phyloP scores from a whole-genome alignment of 192 early-diverging fungal genomes.

The Umbelopsis sp. region DNA sequence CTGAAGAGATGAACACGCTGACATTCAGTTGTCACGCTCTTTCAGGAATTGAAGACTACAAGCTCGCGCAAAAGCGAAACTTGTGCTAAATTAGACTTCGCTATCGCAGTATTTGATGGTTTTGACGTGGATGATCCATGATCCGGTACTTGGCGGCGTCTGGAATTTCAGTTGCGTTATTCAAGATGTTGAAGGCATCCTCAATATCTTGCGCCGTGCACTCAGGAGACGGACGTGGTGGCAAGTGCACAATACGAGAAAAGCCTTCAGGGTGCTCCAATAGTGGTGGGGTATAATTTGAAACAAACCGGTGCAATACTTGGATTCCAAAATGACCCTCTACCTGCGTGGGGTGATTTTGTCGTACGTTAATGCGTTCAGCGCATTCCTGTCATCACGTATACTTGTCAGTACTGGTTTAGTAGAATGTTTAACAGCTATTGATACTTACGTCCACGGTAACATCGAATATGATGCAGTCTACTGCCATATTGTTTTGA shows the following conservation, averaged over 20 bases:
- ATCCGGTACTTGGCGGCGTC: conserved; percentile 7
- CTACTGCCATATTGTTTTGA: conserved; percentile 54
- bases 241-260: conserved; percentile 42
- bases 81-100: too few species aligned
- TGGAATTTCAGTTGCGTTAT: background rate
- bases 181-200: conserved; percentile 24
- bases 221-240: conserved; percentile 40
- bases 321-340: conserved; percentile 62
- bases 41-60: too few species aligned
- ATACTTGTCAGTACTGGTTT: background rate
- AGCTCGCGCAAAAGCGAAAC: too few species aligned
- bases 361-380: conserved; percentile 62
- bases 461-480: conserved; percentile 74
- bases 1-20: too few species aligned
- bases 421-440: conserved; percentile 20
- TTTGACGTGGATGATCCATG: background rate
- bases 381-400: conserved; percentile 52
- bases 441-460: conserved; percentile 44
- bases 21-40: too few species aligned
- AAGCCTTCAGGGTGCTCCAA: conserved; percentile 47
- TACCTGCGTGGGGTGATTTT: conserved; percentile 74
- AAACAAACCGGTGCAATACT: conserved; percentile 64
- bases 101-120: background rate
- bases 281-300: conserved; percentile 47
- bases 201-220: conserved; percentile 49